Evolutionary conservation across 768 basidiomycete genomes (phyloP).

Genomic region (Plicaturopsis crispa): DNA sequence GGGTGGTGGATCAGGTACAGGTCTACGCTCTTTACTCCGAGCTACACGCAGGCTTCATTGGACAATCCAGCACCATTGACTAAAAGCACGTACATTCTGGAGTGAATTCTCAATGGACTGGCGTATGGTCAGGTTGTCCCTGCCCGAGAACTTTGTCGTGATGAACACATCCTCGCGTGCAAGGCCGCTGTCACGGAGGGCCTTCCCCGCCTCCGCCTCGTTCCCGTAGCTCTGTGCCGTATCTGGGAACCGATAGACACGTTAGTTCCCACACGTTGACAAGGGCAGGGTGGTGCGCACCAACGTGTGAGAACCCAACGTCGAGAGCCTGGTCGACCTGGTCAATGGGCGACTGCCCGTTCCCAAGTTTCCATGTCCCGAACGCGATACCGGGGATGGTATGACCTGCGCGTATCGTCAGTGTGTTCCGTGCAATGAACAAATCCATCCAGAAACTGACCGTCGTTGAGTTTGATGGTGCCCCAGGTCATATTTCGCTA

Average conservation of each 20-base stretch:
- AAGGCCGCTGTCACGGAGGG: constrained; percentile 45
- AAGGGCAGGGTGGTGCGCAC: constrained; percentile 24
- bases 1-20: constrained; percentile 66
- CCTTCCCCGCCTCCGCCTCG: constrained; percentile 47
- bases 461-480: constrained; percentile 50
- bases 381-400: constrained; percentile 46
- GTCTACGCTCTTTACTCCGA: constrained; percentile 60
- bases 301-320: constrained; percentile 56
- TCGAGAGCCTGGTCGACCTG: constrained; percentile 57
- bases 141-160: constrained; percentile 59
- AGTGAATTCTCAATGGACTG: constrained; percentile 51
- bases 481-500: constrained; percentile 48
- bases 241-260: constrained; percentile 25
- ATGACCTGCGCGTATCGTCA: constrained; percentile 26
- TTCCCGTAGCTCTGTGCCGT: constrained; percentile 59
- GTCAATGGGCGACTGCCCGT: constrained; percentile 41
- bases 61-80: constrained; percentile 10
- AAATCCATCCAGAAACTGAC: constrained; percentile 21
- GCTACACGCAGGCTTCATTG: constrained; percentile 24
- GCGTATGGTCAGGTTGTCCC: constrained; percentile 40
- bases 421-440: neutral
- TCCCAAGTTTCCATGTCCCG: constrained; percentile 61
- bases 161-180: constrained; percentile 51
- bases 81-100: constrained; percentile 34
- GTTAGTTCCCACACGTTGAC: neutral